Percentiles rank a stretch among this genome's conserved stretches.
Evolutionary conservation across 805 yeast species (phyloP).

Genomic region (Cyberlindnera mississippiensis): DNA sequence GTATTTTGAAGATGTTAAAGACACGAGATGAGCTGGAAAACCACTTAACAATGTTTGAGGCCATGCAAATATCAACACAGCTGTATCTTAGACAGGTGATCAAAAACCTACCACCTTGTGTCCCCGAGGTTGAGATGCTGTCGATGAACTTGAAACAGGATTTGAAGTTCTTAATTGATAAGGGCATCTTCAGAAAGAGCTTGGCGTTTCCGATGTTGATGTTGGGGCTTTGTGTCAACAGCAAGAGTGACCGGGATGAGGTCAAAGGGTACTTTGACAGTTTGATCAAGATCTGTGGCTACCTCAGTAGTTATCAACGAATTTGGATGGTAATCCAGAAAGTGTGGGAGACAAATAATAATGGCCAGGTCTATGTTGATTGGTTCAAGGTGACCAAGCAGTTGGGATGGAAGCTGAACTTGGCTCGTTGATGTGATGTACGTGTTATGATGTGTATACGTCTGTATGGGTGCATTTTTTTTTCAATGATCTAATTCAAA

Average conservation of each 20-base stretch:
- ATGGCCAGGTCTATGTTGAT: constrained; percentile 35
- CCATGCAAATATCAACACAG: constrained; percentile 51
- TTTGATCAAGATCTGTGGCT: constrained; percentile 29
- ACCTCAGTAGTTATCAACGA: constrained; percentile 31
- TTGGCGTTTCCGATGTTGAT: constrained; percentile 40
- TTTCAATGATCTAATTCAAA: no score
- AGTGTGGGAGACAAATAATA: constrained; percentile 36
- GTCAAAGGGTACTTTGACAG: constrained; percentile 27
- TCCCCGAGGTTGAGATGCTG: constrained; percentile 49
- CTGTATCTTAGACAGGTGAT: constrained; percentile 53
- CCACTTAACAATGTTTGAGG: constrained; percentile 57
- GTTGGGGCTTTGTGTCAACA: constrained; percentile 31
- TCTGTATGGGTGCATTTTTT: no score
- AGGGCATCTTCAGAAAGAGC: constrained; percentile 45
- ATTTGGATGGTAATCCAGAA: constrained; percentile 35
- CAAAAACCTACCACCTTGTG: constrained; percentile 45
- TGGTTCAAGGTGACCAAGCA: constrained; percentile 39
- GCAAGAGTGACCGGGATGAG: constrained; percentile 21
- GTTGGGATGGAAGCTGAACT: constrained; percentile 36
- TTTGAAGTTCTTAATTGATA: constrained; percentile 45
- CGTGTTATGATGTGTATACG: no score
- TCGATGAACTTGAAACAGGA: constrained; percentile 46
- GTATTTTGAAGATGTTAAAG: constrained; percentile 30
- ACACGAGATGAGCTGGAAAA: constrained; percentile 44
- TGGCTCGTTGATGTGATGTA: constrained; percentile 24